Evolutionary conservation across 1,284 basidiomycete genomes (phyloP), one percentile per base, ranked within the genome.

Genomic region (Mycena sp.): DNA sequence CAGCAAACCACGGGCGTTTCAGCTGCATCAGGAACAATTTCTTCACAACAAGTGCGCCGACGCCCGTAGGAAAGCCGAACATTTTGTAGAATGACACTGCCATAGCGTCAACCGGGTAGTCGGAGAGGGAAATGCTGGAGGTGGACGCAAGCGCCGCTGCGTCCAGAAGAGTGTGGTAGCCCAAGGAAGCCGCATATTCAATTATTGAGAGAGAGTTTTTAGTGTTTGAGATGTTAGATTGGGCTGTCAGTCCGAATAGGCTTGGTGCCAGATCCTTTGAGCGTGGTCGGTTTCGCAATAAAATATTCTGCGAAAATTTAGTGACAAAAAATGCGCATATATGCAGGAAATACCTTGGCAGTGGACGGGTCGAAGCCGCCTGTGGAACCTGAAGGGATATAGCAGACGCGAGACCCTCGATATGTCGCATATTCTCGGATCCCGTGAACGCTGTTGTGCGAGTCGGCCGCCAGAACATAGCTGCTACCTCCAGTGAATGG

Each of bases 21-120:
- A 93, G 80, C 52, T 79, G 78, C 3, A 74, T 74, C 46, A 92
- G 76, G 70, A 92, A 90, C 6, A 83, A 81, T 69, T 89, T 87
- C 73, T 89, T 91, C 44, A 91, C 87, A 19, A 95, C 76, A 2
- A 95, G 81, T 19, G 91, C 91, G 30, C 93, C 93, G 44, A 95
- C 85, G 2, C 93, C 93, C 0, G 93, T 95, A 9, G 93, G 93
- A 70, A 88, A 94, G 29, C 93, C 93, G 65, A 94, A 93, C 88
- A 94, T 93, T 70, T 95, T 95, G 80, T 95, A 95, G 70, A 94
- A 93, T 41, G 90, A 92, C 56, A 94, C 74, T 0, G 88, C 91
- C 84, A 95, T 88, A 3, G 92, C 92, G 74, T 94, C 92, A 14
- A 92, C 88, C 6, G 87, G 85, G 25, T 81, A 83, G 57, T 89